A percentile compares a stretch with the other conserved stretches of the same genome.
Conservation (phyloP, 2,329 filamentous ascomycete species). For the Dactylonectria estremocensis region DNA sequence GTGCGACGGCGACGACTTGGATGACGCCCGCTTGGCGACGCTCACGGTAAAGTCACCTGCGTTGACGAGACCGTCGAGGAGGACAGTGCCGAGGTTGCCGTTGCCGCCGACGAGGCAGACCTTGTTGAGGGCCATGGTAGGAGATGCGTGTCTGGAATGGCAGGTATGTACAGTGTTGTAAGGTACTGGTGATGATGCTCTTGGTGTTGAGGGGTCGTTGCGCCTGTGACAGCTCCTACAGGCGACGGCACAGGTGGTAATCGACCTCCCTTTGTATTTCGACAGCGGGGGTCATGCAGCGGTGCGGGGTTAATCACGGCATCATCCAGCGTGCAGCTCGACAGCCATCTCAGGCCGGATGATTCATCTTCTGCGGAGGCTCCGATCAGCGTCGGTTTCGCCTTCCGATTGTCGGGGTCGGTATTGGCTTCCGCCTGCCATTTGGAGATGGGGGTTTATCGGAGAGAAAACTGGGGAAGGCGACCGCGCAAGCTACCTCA, state of each 20-base stretch:
- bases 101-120: constrained; percentile 55
- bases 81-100: constrained; percentile 58
- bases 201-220: neutral
- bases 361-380: constrained; percentile 11
- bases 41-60: constrained; percentile 65
- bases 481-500: neutral
- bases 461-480: neutral
- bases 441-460: neutral
- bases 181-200: neutral
- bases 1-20: constrained; percentile 49
- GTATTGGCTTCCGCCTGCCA: constrained; percentile 18
- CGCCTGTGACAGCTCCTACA: neutral
- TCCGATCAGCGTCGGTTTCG: constrained; percentile 18
- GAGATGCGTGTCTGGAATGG: too few species aligned
- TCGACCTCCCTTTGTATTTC: neutral
- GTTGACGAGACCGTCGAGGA: constrained; percentile 56
- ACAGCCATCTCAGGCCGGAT: neutral
- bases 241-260: neutral
- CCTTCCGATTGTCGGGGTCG: constrained; percentile 25
- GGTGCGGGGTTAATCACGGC: constrained; percentile 16
- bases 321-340: neutral
- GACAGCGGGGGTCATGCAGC: constrained; percentile 1
- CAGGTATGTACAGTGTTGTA: too few species aligned
- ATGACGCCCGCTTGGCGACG: constrained; percentile 65
- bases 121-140: constrained; percentile 48